Conservation (phyloP, 106 monocot genomes). For the Platanthera guangdongensis region DNA sequence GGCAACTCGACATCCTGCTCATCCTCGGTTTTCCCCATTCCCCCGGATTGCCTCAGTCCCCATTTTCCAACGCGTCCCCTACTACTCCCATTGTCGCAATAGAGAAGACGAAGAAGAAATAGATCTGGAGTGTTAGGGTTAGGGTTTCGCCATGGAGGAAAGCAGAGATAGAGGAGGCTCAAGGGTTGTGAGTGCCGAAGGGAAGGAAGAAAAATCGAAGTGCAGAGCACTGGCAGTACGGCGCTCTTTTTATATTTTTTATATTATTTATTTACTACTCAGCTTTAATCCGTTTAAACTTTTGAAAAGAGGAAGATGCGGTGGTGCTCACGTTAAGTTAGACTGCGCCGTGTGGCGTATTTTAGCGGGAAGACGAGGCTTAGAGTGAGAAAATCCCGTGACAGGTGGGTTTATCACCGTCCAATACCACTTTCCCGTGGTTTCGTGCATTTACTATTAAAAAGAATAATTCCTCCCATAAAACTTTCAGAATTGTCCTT, state of each 20-base stretch:
- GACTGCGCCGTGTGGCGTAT: not conserved
- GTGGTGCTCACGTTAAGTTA: constrained; percentile 4
- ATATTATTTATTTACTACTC: too few species aligned
- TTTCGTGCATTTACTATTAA: too few species aligned
- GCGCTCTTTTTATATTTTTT: not conserved
- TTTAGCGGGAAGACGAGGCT: not conserved
- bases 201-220: not conserved
- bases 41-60: constrained; percentile 7
- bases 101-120: not conserved
- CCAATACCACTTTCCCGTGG: not conserved
- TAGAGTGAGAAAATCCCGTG: not conserved
- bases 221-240: not conserved
- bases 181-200: not conserved
- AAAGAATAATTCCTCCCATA: too few species aligned
- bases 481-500: too few species aligned
- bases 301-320: not conserved
- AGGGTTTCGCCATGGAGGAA: constrained; percentile 14
- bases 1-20: constrained; percentile 9
- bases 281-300: not conserved
- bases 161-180: not conserved
- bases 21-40: constrained; percentile 58
- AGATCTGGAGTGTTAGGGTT: constrained; percentile 12
- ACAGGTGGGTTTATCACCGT: not conserved
- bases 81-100: constrained; percentile 5
- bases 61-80: not conserved